A percentile compares a stretch with the other conserved stretches of the same genome.
Evolutionary conservation across 805 yeast species (phyloP).

Genomic region (Hemisphaericaspora nanyangensis): DNA sequence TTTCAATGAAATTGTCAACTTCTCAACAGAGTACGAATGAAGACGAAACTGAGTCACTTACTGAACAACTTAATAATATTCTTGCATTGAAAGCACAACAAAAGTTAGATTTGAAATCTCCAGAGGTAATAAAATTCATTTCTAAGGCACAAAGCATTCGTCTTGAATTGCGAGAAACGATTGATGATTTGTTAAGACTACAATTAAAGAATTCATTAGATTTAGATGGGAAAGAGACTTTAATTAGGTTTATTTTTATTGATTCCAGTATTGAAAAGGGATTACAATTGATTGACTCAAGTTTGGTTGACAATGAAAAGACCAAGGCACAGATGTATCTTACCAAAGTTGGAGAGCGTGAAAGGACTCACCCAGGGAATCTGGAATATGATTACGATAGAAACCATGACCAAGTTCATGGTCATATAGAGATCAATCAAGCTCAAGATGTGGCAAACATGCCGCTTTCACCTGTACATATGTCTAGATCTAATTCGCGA

Average conservation of each 20-base stretch:
- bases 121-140: constrained; percentile 28
- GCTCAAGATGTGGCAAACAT: constrained; percentile 4
- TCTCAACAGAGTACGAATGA: neutral
- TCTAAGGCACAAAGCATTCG: constrained; percentile 25
- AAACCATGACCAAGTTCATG: constrained; percentile 1
- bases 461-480: constrained; percentile 11
- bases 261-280: constrained; percentile 68
- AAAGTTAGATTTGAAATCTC: constrained; percentile 28
- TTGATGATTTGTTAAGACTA: constrained; percentile 53
- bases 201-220: constrained; percentile 54
- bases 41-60: constrained; percentile 13
- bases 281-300: constrained; percentile 36
- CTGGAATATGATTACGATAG: constrained; percentile 4
- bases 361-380: constrained; percentile 11
- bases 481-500: constrained; percentile 24
- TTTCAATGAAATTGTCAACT: constrained; percentile 3
- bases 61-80: constrained; percentile 28
- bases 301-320: constrained; percentile 19
- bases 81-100: constrained; percentile 30
- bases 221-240: constrained; percentile 69
- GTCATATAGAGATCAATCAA: constrained; percentile 3
- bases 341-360: constrained; percentile 20
- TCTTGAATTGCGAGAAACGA: constrained; percentile 25
- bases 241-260: constrained; percentile 63
- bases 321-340: constrained; percentile 5